Conservation (phyloP, 768 basidiomycete genomes). For the Suillus clintonianus region DNA sequence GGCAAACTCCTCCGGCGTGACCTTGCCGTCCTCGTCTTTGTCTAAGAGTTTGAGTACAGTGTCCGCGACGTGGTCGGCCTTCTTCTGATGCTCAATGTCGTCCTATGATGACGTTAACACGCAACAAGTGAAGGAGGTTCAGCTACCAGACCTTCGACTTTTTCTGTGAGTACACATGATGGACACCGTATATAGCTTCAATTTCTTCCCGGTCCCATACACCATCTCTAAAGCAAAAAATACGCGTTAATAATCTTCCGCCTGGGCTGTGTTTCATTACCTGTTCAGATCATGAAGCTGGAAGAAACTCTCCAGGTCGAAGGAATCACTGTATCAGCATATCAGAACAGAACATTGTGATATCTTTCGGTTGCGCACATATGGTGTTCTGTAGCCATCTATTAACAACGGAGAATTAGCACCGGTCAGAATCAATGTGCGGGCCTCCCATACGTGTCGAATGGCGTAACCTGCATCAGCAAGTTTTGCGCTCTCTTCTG, state of each 20-base stretch:
- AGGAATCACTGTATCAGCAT: slow-evolving; percentile 62
- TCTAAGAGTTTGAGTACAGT: slow-evolving; percentile 74
- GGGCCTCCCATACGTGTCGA: slow-evolving; percentile 73
- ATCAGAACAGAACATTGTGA: background rate
- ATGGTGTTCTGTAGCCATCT: slow-evolving; percentile 92
- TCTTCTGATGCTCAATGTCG: slow-evolving; percentile 75
- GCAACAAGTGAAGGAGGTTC: background rate
- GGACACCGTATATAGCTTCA: slow-evolving; percentile 94
- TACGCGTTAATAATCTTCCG: background rate
- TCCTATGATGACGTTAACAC: slow-evolving; percentile 43
- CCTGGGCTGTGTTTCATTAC: slow-evolving; percentile 36
- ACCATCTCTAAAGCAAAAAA: slow-evolving; percentile 58
- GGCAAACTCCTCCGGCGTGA: slow-evolving; percentile 71
- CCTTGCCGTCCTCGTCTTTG: slow-evolving; percentile 68
- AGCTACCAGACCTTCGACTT: slow-evolving; percentile 58
- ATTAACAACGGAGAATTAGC: slow-evolving; percentile 19
- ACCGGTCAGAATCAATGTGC: slow-evolving; percentile 5
- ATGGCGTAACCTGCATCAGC: slow-evolving; percentile 65
- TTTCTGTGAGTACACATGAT: slow-evolving; percentile 86
- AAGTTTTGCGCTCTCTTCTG: slow-evolving; percentile 60
- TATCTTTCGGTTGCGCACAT: slow-evolving; percentile 48
- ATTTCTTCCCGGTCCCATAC: slow-evolving; percentile 86
- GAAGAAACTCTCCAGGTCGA: slow-evolving; percentile 89
- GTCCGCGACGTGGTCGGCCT: slow-evolving; percentile 77
- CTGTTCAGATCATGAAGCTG: slow-evolving; percentile 91